phyloP scores from a whole-genome alignment of 768 basidiomycete species.

The Lanmaoa rubissima region DNA sequence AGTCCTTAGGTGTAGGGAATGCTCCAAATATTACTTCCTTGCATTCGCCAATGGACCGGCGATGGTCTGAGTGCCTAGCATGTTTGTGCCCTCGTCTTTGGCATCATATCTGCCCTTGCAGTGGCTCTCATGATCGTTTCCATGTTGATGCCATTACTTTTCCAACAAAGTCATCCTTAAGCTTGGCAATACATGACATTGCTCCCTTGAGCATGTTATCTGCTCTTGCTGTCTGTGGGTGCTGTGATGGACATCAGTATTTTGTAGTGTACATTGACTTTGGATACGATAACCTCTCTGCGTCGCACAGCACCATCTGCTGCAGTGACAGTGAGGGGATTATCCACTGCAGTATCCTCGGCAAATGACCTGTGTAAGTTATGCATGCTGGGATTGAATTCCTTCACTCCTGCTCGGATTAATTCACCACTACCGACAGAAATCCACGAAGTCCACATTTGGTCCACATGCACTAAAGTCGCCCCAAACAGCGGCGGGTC shows the following conservation, averaged over 20 bases:
- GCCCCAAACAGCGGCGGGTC: too few relatives aligned
- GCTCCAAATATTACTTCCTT: conserved; percentile 54
- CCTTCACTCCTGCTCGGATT: too few relatives aligned
- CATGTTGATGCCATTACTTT: conserved; percentile 39
- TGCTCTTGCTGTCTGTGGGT: conserved; percentile 48
- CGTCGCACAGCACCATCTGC: conserved; percentile 36
- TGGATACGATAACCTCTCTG: conserved; percentile 12
- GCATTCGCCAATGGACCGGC: conserved; percentile 38
- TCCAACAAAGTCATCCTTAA: conserved; percentile 25
- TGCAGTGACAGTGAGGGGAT: conserved; percentile 2
- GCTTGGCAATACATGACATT: too few relatives aligned
- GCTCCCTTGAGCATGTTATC: conserved; percentile 44
- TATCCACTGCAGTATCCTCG: too few relatives aligned
- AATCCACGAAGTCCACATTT: too few relatives aligned
- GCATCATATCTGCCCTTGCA: conserved; percentile 22
- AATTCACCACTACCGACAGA: too few relatives aligned
- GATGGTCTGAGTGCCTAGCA: conserved; percentile 42
- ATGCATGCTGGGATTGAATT: too few relatives aligned
- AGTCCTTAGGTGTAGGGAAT: conserved; percentile 44
- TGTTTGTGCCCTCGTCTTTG: conserved; percentile 33
- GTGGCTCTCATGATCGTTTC: conserved; percentile 35
- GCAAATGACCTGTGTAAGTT: too few relatives aligned
- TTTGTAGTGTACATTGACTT: conserved; percentile 52
- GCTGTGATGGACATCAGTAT: conserved; percentile 61
- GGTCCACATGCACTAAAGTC: too few relatives aligned